Conservation (phyloP, 768 basidiomycete genomes). For the Pleurotus tuber-regium region DNA sequence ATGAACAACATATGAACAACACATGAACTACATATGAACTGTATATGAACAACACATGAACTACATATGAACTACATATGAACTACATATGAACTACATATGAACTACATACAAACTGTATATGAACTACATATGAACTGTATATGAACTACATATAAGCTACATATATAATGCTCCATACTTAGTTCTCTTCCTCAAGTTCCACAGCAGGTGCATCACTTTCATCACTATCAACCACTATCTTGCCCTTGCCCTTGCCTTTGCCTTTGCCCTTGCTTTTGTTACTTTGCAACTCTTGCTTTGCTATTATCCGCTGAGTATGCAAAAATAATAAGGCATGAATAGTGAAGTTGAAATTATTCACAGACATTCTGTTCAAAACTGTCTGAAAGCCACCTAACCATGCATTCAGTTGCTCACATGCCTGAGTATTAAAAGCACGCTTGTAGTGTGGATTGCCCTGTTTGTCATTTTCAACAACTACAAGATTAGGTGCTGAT, state of each 20-base stretch:
- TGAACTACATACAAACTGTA: too few species aligned
- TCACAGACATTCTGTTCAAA: slow-evolving; percentile 22
- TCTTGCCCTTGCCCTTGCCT: too few species aligned
- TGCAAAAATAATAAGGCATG: slow-evolving; percentile 6
- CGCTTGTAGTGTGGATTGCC: slow-evolving; percentile 19
- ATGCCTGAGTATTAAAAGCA: slow-evolving; percentile 28
- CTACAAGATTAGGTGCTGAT: slow-evolving; percentile 25
- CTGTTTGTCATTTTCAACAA: slow-evolving; percentile 18
- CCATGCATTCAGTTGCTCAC: slow-evolving; percentile 32
- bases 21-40: too few species aligned
- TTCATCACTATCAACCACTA: background rate
- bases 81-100: too few species aligned
- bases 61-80: too few species aligned
- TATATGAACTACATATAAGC: background rate
- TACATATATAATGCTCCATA: background rate
- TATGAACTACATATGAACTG: background rate
- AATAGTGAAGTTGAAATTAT: slow-evolving; percentile 19
- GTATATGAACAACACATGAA: too few species aligned
- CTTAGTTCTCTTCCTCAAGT: slow-evolving; percentile 1
- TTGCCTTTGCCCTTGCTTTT: background rate
- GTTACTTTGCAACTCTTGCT: background rate
- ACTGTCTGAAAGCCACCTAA: slow-evolving; percentile 28
- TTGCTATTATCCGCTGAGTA: background rate
- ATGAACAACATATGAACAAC: too few species aligned
- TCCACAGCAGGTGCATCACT: too few species aligned